phyloP scores from a whole-genome alignment of 1,139 yeast species.

The Candida buenavistaensis region DNA sequence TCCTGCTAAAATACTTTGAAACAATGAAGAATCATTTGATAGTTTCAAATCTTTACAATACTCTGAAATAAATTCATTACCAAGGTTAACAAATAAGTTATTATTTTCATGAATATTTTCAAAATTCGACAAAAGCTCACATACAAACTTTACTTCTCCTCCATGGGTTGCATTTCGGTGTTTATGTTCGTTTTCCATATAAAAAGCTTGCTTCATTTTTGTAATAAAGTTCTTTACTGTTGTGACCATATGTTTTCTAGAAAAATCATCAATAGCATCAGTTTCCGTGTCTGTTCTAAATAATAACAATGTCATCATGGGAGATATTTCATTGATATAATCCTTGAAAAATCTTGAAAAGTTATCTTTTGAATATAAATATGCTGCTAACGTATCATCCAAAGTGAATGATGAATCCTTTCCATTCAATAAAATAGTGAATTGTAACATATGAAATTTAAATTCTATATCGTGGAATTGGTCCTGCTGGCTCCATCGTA shows the following conservation, averaged over 20 bases:
- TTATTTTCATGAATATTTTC: conserved; percentile 37
- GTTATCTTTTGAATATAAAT: conserved; percentile 54
- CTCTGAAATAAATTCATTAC: conserved; percentile 61
- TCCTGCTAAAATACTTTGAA: conserved; percentile 68
- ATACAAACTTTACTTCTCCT: conserved; percentile 39
- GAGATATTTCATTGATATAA: conserved; percentile 48
- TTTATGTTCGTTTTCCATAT: conserved; percentile 17
- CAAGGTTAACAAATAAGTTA: conserved; percentile 33
- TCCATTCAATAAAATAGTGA: conserved; percentile 41
- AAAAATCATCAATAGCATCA: conserved; percentile 16
- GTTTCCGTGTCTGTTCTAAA: conserved; percentile 23
- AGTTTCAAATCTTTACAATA: conserved; percentile 65
- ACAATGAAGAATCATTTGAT: conserved; percentile 71
- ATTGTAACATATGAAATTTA: conserved; percentile 63
- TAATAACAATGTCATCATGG: conserved; percentile 52
- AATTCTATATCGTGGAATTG: conserved; percentile 45
- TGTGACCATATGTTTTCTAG: conserved; percentile 20
- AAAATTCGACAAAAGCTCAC: conserved; percentile 37
- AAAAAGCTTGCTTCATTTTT: conserved; percentile 28
- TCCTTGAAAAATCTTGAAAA: conserved; percentile 46
- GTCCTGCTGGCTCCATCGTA: conserved; percentile 2
- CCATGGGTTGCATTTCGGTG: conserved; percentile 17
- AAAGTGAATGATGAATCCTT: conserved; percentile 15
- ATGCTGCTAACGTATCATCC: conserved; percentile 44
- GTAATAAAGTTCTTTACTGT: conserved; percentile 24